Conservation (phyloP, 768 basidiomycete species). For the Lactarius akahatsu region DNA sequence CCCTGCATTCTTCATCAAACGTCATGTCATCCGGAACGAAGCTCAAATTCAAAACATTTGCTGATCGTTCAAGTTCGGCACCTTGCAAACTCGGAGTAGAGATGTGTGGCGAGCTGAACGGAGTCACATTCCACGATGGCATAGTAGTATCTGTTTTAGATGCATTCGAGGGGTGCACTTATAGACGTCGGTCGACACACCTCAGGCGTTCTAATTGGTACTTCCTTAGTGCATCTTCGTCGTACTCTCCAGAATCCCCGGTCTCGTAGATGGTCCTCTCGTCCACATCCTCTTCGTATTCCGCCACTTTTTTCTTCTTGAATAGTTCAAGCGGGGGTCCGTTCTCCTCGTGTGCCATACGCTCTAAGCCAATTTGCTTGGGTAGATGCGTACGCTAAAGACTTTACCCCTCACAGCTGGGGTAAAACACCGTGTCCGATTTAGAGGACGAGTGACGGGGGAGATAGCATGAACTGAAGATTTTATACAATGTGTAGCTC, state of each 20-base stretch:
- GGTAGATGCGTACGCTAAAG: conserved; percentile 78
- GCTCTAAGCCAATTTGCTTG: conserved; percentile 87
- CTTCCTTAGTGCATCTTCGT: conserved; percentile 81
- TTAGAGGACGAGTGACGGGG: conserved; percentile 45
- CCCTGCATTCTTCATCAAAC: conserved; percentile 77
- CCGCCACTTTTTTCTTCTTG: conserved; percentile 45
- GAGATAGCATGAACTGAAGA: conserved; percentile 87
- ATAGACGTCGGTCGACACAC: conserved; percentile 44
- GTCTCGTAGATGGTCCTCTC: conserved; percentile 64
- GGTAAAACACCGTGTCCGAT: conserved; percentile 26
- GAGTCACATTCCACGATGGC: conserved; percentile 90
- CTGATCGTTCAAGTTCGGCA: conserved; percentile 93
- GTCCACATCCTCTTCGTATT: conserved; percentile 56
- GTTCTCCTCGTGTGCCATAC: conserved; percentile 81
- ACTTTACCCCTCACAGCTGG: conserved; percentile 62
- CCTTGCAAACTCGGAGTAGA: conserved; percentile 87
- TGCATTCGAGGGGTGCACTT: conserved; percentile 9
- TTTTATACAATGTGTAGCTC: conserved; percentile 88
- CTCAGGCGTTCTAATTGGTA: conserved; percentile 93
- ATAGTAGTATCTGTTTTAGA: conserved; percentile 77
- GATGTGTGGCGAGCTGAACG: conserved; percentile 69
- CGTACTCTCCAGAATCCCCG: conserved; percentile 73
- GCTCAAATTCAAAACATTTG: conserved; percentile 93
- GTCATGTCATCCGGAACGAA: conserved; percentile 89
- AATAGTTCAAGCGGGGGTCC: conserved; percentile 90